Percentiles rank a stretch among this genome's conserved stretches.
Evolutionary conservation across 768 basidiomycete genomes (phyloP).

Genomic region (Boletus eberwhitei): DNA sequence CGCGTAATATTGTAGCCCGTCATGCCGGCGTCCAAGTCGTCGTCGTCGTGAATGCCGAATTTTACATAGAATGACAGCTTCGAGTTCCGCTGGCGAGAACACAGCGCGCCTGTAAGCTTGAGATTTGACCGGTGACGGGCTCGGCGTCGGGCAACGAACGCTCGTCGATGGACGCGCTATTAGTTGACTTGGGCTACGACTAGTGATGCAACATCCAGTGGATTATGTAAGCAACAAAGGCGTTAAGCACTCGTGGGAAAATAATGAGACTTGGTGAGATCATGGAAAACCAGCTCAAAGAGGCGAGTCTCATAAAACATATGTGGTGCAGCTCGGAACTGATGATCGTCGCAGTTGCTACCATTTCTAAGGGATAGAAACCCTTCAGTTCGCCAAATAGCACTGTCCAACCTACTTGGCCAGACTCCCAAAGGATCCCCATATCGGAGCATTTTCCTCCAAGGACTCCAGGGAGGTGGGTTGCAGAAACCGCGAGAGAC

Average conservation of each 20-base stretch:
- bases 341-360: slow-evolving; percentile 52
- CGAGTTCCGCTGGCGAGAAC: background rate
- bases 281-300: slow-evolving; percentile 39
- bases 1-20: slow-evolving; percentile 73
- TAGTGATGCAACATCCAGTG: background rate
- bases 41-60: slow-evolving; percentile 1
- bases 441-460: slow-evolving; percentile 72
- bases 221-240: slow-evolving; percentile 23
- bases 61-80: background rate
- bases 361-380: slow-evolving; percentile 85
- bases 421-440: slow-evolving; percentile 74
- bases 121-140: background rate
- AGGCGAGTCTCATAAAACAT: slow-evolving; percentile 29
- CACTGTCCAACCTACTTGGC: slow-evolving; percentile 77
- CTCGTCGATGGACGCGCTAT: slow-evolving; percentile 16
- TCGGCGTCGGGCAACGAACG: background rate
- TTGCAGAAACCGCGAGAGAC: slow-evolving; percentile 59
- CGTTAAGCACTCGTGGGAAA: slow-evolving; percentile 23
- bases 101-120: background rate
- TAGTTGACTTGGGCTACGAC: slow-evolving; percentile 11
- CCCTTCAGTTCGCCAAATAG: slow-evolving; percentile 83
- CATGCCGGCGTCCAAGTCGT: slow-evolving; percentile 40
- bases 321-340: slow-evolving; percentile 3
- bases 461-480: slow-evolving; percentile 54
- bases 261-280: background rate